Evolutionary conservation across 2,329 filamentous ascomycete genomes (phyloP).

Genomic region (Grosmannia serpens): DNA sequence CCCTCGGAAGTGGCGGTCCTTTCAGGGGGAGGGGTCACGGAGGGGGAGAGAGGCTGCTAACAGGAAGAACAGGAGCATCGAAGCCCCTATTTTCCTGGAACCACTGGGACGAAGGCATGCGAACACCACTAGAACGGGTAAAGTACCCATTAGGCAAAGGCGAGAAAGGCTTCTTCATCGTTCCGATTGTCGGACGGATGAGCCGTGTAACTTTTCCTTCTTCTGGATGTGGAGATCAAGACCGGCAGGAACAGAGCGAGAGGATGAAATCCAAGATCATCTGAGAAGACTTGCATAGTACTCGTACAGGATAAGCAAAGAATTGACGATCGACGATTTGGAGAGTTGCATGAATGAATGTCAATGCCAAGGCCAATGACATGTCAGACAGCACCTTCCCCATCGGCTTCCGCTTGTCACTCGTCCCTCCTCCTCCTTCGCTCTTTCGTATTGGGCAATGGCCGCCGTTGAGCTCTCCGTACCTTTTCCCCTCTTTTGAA

Average conservation of each 20-base stretch:
- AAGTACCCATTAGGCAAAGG: background rate
- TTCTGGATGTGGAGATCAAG: background rate
- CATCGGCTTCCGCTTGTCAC: background rate
- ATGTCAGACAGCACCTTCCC: background rate
- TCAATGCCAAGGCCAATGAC: background rate
- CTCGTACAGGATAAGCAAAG: background rate
- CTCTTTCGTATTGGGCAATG: background rate
- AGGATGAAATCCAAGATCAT: too few species aligned
- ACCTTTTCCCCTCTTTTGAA: background rate
- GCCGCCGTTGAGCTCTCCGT: background rate
- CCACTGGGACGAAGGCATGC: too few species aligned
- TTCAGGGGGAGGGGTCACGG: background rate
- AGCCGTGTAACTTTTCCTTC: background rate
- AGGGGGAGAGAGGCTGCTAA: background rate
- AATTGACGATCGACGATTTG: background rate
- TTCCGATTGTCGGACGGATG: background rate
- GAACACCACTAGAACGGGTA: background rate
- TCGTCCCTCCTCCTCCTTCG: background rate
- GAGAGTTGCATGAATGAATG: background rate
- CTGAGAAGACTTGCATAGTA: too few species aligned
- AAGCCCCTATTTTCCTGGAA: too few species aligned
- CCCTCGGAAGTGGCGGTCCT: background rate
- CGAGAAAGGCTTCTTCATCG: background rate
- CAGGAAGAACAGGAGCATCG: too few species aligned
- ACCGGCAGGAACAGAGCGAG: too few species aligned